phyloP scores from a whole-genome alignment of 2,329 filamentous ascomycete genomes.

The Gremmenia infestans region DNA sequence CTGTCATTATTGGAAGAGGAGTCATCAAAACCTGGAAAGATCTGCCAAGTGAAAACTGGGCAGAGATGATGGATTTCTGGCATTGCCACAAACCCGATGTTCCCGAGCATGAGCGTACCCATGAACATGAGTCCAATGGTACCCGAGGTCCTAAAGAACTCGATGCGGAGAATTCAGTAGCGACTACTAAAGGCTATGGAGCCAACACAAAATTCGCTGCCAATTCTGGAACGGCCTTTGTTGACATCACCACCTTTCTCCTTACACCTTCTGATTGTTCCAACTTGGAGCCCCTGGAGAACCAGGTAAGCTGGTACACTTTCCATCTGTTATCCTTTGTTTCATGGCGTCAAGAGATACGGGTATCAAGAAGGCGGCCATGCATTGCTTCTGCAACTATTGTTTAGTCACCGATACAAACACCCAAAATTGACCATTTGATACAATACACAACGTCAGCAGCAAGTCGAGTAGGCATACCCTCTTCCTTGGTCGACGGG shows the following conservation, averaged over 20 bases:
- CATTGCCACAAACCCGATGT: conserved; percentile 91
- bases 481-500: conserved; percentile 38
- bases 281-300: conserved; percentile 8
- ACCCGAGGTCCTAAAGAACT: conserved; percentile 22
- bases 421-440: conserved; percentile 51
- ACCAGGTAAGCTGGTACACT: conserved; percentile 35
- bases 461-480: conserved; percentile 31
- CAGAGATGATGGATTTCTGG: conserved; percentile 99
- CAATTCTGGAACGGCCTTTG: conserved; percentile 62
- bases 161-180: conserved; percentile 37
- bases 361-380: conserved; percentile 62
- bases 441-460: conserved; percentile 26
- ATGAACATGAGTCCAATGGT: conserved; percentile 34
- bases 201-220: conserved; percentile 70
- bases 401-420: conserved; percentile 64
- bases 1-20: conserved; percentile 35
- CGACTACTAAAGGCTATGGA: conserved; percentile 69
- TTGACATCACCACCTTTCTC: conserved; percentile 76
- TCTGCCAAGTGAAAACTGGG: conserved; percentile 94
- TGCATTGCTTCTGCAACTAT: conserved; percentile 40
- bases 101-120: conserved; percentile 35
- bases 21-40: conserved; percentile 71
- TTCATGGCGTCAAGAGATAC: conserved; percentile 5
- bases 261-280: conserved; percentile 63
- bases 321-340: conserved; percentile 5